Conservation (phyloP, 805 yeast genomes). For the Hagleromyces aurorensis region DNA sequence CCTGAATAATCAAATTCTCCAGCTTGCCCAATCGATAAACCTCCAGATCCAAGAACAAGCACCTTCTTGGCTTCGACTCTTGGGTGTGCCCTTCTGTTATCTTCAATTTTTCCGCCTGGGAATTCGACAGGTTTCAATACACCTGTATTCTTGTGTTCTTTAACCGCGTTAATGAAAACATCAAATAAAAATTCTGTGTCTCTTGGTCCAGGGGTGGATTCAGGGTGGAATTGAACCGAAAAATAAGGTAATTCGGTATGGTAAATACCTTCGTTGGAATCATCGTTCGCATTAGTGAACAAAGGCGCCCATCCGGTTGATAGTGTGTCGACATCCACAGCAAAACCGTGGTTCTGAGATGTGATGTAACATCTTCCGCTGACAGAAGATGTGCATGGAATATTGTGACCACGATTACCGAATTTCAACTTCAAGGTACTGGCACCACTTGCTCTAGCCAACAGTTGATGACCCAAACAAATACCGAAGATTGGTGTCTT, state of each 20-base stretch:
- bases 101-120: conserved; percentile 82
- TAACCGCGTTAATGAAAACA: conserved; percentile 77
- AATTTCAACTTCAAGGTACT: conserved; percentile 84
- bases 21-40: conserved; percentile 97
- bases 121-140: conserved; percentile 65
- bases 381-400: conserved; percentile 83
- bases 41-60: conserved; percentile 94
- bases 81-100: conserved; percentile 70
- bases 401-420: conserved; percentile 99
- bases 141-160: conserved; percentile 48
- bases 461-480: conserved; percentile 94
- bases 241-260: conserved; percentile 81
- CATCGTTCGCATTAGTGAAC: conserved; percentile 93
- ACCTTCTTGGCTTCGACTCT: conserved; percentile 83
- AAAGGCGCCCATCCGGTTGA: conserved; percentile 82
- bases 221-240: conserved; percentile 99
- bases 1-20: conserved; percentile 99
- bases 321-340: conserved; percentile 79
- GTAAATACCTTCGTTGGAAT: conserved; percentile 97
- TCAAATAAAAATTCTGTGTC: conserved; percentile 97
- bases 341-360: conserved; percentile 98
- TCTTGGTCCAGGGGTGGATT: conserved; percentile 98
- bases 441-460: conserved; percentile 95
- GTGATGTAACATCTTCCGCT: conserved; percentile 97
- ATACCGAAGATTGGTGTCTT: conserved; percentile 94